Evolutionary conservation across 495 filamentous ascomycete genomes (phyloP).

Genomic region (Jackrogersella multiformis): DNA sequence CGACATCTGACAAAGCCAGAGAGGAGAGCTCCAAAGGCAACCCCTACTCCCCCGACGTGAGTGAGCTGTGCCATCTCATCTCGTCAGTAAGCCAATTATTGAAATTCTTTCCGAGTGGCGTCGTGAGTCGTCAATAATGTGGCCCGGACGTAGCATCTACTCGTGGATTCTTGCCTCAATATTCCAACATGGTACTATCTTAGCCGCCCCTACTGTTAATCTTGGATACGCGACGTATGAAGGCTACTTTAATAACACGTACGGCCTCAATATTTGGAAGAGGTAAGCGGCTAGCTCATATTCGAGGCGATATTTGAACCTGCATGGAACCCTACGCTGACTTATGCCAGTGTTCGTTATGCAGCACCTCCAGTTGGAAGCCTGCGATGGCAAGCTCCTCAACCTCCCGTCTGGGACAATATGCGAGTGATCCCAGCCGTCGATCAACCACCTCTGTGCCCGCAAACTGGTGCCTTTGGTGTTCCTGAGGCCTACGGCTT

Average conservation of each 20-base stretch:
- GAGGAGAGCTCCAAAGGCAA: too few species aligned
- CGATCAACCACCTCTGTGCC: conserved; percentile 45
- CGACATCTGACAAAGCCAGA: conserved; percentile 13
- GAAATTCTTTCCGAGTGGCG: not conserved
- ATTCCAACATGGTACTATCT: not conserved
- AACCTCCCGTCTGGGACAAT: conserved; percentile 33
- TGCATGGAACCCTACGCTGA: conserved; percentile 14
- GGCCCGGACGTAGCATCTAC: conserved; percentile 12
- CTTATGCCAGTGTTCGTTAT: conserved; percentile 43
- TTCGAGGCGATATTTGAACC: not conserved
- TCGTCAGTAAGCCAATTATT: conserved; percentile 23
- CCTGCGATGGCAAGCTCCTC: conserved; percentile 48
- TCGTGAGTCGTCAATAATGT: conserved; percentile 22
- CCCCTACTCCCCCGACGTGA: not conserved
- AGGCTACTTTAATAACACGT: conserved; percentile 46
- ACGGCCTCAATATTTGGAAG: conserved; percentile 52
- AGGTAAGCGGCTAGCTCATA: conserved; percentile 37
- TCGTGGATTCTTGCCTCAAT: conserved; percentile 18
- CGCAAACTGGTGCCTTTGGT: conserved; percentile 45
- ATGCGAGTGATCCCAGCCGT: conserved; percentile 35
- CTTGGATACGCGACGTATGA: conserved; percentile 55
- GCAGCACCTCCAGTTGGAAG: conserved; percentile 48
- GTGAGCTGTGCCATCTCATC: conserved; percentile 5
- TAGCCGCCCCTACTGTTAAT: conserved; percentile 44
- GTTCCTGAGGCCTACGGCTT: conserved; percentile 33